phyloP scores from a whole-genome alignment of 1,284 basidiomycete species.

The Phenoliferia sp. region DNA sequence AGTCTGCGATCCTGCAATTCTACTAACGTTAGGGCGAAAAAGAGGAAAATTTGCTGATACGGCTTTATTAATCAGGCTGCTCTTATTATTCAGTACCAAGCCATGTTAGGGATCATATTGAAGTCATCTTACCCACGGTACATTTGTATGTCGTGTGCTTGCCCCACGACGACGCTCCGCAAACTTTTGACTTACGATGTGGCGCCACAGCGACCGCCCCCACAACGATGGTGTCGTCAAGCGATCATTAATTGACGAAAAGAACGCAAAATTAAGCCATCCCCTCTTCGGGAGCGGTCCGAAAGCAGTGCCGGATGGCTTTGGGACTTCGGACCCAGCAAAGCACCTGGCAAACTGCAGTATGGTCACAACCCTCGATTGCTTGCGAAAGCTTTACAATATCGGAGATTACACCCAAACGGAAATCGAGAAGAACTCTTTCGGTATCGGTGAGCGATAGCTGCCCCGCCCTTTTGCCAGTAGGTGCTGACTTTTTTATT shows the following conservation, averaged over 20 bases:
- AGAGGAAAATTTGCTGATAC: background rate
- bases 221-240: background rate
- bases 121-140: background rate
- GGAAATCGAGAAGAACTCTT: background rate
- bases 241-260: background rate
- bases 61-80: background rate
- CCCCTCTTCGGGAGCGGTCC: background rate
- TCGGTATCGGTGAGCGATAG: background rate
- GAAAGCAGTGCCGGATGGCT: background rate
- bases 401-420: background rate
- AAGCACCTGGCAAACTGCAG: background rate
- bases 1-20: background rate
- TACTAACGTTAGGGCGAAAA: too few relatives aligned
- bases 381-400: background rate
- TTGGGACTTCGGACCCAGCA: background rate
- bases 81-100: background rate
- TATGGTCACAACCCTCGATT: background rate
- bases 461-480: background rate
- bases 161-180: background rate
- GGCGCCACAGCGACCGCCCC: too few relatives aligned
- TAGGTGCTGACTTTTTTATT: background rate
- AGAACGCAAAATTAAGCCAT: background rate
- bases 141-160: background rate
- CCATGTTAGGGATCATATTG: background rate
- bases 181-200: background rate